Evolutionary conservation across 2,329 filamentous ascomycete species (phyloP), one percentile per base, ranked within the genome.

Genomic region (Mycosphaerelloides madeirae): DNA sequence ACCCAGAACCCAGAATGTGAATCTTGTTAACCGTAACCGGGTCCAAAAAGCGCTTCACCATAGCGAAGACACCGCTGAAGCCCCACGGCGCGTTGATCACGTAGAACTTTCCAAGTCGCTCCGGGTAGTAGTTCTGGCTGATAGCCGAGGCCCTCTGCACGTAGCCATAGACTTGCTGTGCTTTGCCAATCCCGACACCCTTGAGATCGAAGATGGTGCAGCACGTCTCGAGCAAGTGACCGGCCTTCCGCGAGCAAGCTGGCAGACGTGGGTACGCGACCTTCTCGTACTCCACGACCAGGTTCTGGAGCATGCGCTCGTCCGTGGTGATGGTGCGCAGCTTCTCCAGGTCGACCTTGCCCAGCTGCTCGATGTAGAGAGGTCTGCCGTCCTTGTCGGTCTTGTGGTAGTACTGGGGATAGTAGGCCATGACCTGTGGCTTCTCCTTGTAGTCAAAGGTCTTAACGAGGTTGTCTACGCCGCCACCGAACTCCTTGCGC

Each of bases 401-500:
- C 76, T 96, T 96, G 80, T 98, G 93, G 75, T 98, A 98, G 76
- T 93, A 98, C 73, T 98, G 93, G 37, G 88, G 88, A 73, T 98
- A 98, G 77, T 86, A 95, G 70, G 91, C 75, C 69, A 87, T 87
- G 47, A 98, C 79, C 65, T 91, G 68, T 43, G 79, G 66, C 70
- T 91, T 93, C 78, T 96, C 90, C 53, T 77, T 77, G 74, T 95
- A 96, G 48, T 93, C 82, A 76, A 94, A 95, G 58, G 73, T 84
- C 52, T 80, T 81, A 43, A 91, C 80, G 29, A 87, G 78, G 53
- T 90, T 78, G 70, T 96, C 87, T 25, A 95, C 85, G 48, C 73
- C 72, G 44, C 67, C 72, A 52, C 85, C 81, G 62, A 85, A 93
- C 45, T 90, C 81, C 67, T 84, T 83, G 67, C 93, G 82, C 93